Base-by-base conservation (phyloP, 441 rosid species). In the Dalechampia spathulata region DNA sequence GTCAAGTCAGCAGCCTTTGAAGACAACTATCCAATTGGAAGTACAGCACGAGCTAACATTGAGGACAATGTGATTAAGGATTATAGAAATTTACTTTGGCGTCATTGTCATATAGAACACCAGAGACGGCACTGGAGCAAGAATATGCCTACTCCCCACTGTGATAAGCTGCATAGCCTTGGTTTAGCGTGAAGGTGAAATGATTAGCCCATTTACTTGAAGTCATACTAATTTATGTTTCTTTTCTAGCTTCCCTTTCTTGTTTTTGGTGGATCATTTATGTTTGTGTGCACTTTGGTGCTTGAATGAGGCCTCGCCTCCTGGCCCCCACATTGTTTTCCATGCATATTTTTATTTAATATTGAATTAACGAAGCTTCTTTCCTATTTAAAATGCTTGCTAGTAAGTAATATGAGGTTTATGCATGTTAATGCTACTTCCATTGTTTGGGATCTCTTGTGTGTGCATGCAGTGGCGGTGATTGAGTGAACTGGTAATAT, bases 41-140 rank as follows among this genome's bases (percentile, higher is more conserved):
- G 85, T 53, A 34, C 27, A 11, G 77, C 75, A 62, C 75, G 97
- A 52, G 70, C 23, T 46, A 70, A 62, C 22, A 59, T 92, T 16
- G 99, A 92, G 66, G 78, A 58, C 38, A 77, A 52, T 32, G 85
- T 92, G 39, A 82, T 85, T n/a, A 85, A 69, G 71, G 99, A 92
- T 64, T 86, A 89, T 57, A 78, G 72, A 44, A 65, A 74, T 11
- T 52, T 74, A 48, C 65, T 92, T 48, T 58, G 83, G 22, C 94
- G 86, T 63, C 75, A 86, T 60, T 86, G 99, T 75, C 78, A 92
- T 51, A 59, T 66, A 11, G 99, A 92, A 78, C 60, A 79, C 69
- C 99, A 86, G 75, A 79, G 97, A 61, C 78, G 83, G 38, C 95
- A 85, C 38, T 92, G 99, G 99, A 95, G 82, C 20, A 85, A 69